Percentiles rank a stretch among this genome's conserved stretches.
Conservation (phyloP, 2,329 filamentous ascomycete species). For the Scedosporium minutisporum region DNA sequence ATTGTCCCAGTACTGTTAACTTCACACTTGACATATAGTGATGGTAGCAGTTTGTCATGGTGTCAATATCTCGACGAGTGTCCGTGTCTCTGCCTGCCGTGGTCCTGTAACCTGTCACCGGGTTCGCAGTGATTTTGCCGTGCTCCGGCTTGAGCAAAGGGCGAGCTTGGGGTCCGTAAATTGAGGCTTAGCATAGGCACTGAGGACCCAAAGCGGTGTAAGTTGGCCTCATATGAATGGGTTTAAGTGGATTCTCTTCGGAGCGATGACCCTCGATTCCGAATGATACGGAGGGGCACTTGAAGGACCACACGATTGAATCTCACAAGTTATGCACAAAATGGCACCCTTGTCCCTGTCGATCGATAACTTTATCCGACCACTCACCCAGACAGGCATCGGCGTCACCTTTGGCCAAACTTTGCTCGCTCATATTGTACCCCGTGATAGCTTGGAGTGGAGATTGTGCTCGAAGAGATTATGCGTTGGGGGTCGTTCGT, state of each 20-base stretch:
- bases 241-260: not conserved
- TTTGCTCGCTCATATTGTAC: too few relatives aligned
- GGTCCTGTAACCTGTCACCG: not conserved
- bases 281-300: not conserved
- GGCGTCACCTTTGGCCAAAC: too few relatives aligned
- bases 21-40: not conserved
- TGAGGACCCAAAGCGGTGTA: not conserved
- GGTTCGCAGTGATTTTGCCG: not conserved
- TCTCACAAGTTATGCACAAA: too few relatives aligned
- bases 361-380: too few relatives aligned
- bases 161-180: not conserved
- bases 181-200: not conserved
- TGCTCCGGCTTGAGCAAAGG: not conserved
- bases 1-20: not conserved
- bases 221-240: too few relatives aligned
- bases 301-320: too few relatives aligned
- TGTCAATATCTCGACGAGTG: not conserved
- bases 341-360: too few relatives aligned
- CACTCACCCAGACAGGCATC: too few relatives aligned
- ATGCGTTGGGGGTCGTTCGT: too few relatives aligned
- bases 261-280: not conserved
- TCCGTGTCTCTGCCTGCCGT: not conserved
- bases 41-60: not conserved
- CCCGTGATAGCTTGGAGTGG: too few relatives aligned
- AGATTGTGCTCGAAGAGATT: too few relatives aligned